Conservation (phyloP, 176 grass and related monocot species). For the Oryza rufipogon region DNA sequence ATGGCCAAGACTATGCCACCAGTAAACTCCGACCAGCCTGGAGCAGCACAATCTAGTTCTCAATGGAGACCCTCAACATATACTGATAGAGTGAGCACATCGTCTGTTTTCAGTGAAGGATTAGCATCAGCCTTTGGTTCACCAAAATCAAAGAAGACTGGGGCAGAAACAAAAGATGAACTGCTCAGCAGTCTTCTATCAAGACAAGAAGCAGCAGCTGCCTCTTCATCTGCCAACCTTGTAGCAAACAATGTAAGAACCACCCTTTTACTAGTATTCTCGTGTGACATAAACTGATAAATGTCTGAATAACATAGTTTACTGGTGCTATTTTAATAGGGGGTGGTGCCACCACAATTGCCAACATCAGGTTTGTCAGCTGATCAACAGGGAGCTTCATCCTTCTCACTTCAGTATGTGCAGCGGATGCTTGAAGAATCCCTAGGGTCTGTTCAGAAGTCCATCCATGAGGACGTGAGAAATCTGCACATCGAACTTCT, state of each 20-base stretch:
- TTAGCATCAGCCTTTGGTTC: constrained; percentile 75
- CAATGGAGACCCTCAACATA: constrained; percentile 59
- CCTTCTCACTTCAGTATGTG: constrained; percentile 94
- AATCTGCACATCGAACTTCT: constrained; percentile 97
- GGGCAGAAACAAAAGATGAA: constrained; percentile 92
- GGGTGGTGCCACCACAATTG: constrained; percentile 47
- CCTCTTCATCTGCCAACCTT: constrained; percentile 51
- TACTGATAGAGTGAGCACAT: constrained; percentile 74
- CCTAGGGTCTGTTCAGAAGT: constrained; percentile 84
- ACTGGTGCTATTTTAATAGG: constrained; percentile 57
- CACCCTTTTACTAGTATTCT: background rate
- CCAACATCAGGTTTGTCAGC: constrained; percentile 41
- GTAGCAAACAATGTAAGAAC: constrained; percentile 67
- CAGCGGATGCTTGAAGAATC: constrained; percentile 94
- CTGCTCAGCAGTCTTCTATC: constrained; percentile 66
- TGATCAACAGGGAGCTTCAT: constrained; percentile 74
- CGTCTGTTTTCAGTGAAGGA: constrained; percentile 85
- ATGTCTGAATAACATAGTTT: background rate
- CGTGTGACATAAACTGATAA: background rate
- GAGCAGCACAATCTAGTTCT: constrained; percentile 47
- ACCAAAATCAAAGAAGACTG: constrained; percentile 93
- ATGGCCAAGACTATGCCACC: constrained; percentile 44
- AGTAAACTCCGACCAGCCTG: constrained; percentile 47
- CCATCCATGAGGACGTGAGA: constrained; percentile 87
- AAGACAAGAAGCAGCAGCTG: constrained; percentile 59